A percentile compares a stretch with the other conserved stretches of the same genome.
Conservation (phyloP, 1,284 basidiomycete species). For the Fomitopsis betulina region DNA sequence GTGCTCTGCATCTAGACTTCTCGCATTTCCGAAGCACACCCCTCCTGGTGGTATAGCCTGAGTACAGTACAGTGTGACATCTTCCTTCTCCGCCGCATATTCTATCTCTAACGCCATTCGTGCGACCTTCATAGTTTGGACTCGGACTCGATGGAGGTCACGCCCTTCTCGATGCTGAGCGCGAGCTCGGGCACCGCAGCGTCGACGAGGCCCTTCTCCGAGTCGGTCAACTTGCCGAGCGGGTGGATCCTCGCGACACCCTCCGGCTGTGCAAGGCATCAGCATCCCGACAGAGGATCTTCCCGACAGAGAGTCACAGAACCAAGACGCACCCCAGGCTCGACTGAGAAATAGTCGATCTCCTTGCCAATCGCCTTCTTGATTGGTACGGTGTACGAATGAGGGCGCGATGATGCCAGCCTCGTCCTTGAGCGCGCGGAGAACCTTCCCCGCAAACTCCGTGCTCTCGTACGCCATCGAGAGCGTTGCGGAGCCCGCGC, state of each 20-base stretch:
- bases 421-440: conserved; percentile 87
- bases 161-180: conserved; percentile 70
- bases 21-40: not conserved
- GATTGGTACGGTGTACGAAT: conserved; percentile 75
- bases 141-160: conserved; percentile 7
- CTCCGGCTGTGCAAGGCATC: conserved; percentile 44
- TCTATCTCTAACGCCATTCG: not conserved
- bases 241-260: conserved; percentile 81
- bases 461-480: conserved; percentile 77
- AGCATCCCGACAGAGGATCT: too few species aligned
- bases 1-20: too few species aligned
- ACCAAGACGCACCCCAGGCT: conserved; percentile 64
- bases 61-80: not conserved
- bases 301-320: not conserved
- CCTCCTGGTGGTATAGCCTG: not conserved
- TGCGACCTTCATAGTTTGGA: conserved; percentile 4
- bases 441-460: conserved; percentile 75
- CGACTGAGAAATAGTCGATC: conserved; percentile 86
- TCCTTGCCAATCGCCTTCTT: conserved; percentile 60
- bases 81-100: not conserved
- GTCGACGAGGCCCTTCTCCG: conserved; percentile 72
- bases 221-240: conserved; percentile 69
- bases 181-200: conserved; percentile 80
- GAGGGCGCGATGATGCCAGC: conserved; percentile 82
- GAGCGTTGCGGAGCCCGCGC: conserved; percentile 71